A percentile compares a stretch with the other conserved stretches of the same genome.
phyloP scores from a whole-genome alignment of 148 eudicot genomes.

The Diospyros lotus region DNA sequence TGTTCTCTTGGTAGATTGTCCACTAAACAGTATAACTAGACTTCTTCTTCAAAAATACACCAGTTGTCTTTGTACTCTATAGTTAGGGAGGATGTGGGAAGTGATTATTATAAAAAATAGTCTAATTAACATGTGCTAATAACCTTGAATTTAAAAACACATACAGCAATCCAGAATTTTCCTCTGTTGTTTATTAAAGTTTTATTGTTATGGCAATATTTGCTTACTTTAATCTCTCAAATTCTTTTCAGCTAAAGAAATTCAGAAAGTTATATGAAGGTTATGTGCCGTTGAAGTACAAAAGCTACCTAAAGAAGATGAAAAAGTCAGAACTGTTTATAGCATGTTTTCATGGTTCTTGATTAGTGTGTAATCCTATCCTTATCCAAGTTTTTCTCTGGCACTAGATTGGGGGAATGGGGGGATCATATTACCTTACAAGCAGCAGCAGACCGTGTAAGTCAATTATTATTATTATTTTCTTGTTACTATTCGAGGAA shows the following conservation, averaged over 20 bases:
- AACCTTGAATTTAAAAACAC: no score
- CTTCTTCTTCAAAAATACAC: no score
- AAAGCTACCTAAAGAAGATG: conserved; percentile 62
- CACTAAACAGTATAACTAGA: no score
- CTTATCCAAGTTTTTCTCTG: conserved; percentile 4
- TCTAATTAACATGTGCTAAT: no score
- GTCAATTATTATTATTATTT: conserved; percentile 12
- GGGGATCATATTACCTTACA: conserved; percentile 84
- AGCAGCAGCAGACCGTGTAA: conserved; percentile 83
- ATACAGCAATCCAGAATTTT: not conserved
- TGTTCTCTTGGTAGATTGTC: no score
- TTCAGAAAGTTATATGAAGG: conserved; percentile 58
- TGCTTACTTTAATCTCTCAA: conserved; percentile 8
- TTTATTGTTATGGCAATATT: not conserved
- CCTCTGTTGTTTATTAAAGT: not conserved
- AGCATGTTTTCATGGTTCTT: not conserved
- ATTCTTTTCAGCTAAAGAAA: conserved; percentile 59
- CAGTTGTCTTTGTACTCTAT: no score
- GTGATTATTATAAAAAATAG: no score
- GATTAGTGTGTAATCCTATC: not conserved
- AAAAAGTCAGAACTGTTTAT: conserved; percentile 42
- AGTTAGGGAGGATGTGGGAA: no score
- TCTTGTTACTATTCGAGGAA: not conserved
- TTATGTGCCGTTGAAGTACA: conserved; percentile 79
- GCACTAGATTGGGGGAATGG: conserved; percentile 64